Evolutionary conservation across 768 basidiomycete genomes (phyloP), one percentile per base, ranked within the genome.

Genomic region (Leccinum aurantiacum): DNA sequence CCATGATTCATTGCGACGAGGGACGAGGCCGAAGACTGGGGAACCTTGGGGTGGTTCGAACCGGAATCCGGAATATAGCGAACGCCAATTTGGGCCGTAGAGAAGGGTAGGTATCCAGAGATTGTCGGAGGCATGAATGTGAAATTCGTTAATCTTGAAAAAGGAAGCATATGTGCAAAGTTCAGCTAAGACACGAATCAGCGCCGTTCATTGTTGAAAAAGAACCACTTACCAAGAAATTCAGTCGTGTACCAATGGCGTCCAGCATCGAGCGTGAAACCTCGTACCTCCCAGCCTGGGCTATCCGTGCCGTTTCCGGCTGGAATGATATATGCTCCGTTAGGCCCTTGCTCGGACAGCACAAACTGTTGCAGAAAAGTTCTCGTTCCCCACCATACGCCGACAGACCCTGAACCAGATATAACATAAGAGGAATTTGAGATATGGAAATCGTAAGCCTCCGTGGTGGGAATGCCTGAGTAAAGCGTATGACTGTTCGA

Each of bases 201-300:
- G 33, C 27, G 25, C 11, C 47, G 33, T 29, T 53, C 25, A 19
- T 46, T 19, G 35, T 25, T 4, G 33, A 10, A 5, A 46, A 54
- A 55, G 33, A 46, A 1, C 1, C 3, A 59, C 71, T 58, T 49
- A 74, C 78, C 68, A 15, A 80, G 68, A 59, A 80, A 79, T 10
- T 70, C 68, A 0, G 75, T 68, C 6, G 74, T 66, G 54, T 76
- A 80, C 76, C 77, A 80, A 62, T 81, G 80, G 8, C 79, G 73
- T n/a, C 77, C 80, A 6, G 71, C 75, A 59, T 81, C 80, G 2
- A 80, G 69, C 80, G 80, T 78, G 64, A 80, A 78, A 1, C 79
- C 79, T 37, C 78, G 75, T 3, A 78, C 67, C 53, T 76, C 78
- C 78, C 80, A 80, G 2, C 77, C 78, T 0, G 80, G 79, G 13